phyloP scores from a whole-genome alignment of 768 basidiomycete species.

The Rhodocollybia butyracea region DNA sequence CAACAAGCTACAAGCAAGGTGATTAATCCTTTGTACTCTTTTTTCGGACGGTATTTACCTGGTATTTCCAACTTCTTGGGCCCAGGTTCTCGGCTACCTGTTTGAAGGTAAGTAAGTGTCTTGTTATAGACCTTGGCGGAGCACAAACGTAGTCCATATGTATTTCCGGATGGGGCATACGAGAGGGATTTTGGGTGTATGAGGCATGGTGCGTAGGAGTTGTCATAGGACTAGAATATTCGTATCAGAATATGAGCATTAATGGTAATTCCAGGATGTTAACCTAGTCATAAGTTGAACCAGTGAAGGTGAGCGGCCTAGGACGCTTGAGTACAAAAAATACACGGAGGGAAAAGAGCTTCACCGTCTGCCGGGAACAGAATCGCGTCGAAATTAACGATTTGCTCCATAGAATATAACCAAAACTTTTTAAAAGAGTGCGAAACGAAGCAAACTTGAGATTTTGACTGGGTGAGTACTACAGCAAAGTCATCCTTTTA shows the following conservation, averaged over 20 bases:
- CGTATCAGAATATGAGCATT: neutral
- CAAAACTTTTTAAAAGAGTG: too few species aligned
- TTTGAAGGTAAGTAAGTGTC: neutral
- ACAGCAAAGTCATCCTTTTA: constrained; percentile 15
- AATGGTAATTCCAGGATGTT: constrained; percentile 1
- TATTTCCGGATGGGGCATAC: constrained; percentile 80
- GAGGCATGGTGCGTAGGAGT: constrained; percentile 42
- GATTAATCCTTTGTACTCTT: constrained; percentile 1
- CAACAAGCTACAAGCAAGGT: constrained; percentile 48
- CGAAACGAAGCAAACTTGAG: too few species aligned
- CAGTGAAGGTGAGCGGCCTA: constrained; percentile 68
- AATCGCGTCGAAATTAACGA: constrained; percentile 64
- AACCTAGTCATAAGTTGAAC: constrained; percentile 76
- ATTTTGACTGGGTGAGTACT: too few species aligned
- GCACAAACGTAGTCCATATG: constrained; percentile 72
- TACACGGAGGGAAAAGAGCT: neutral
- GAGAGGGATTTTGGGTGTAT: constrained; percentile 44
- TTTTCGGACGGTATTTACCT: constrained; percentile 39
- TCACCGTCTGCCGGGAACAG: constrained; percentile 73
- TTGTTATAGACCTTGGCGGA: neutral
- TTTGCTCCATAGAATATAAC: constrained; percentile 53
- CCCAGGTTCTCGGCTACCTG: constrained; percentile 71
- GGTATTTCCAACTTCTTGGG: constrained; percentile 67
- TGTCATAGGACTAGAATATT: constrained; percentile 36
- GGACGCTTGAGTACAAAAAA: constrained; percentile 1